phyloP scores from a whole-genome alignment of 208 protist species.

The Trypanosoma scelopori region DNA sequence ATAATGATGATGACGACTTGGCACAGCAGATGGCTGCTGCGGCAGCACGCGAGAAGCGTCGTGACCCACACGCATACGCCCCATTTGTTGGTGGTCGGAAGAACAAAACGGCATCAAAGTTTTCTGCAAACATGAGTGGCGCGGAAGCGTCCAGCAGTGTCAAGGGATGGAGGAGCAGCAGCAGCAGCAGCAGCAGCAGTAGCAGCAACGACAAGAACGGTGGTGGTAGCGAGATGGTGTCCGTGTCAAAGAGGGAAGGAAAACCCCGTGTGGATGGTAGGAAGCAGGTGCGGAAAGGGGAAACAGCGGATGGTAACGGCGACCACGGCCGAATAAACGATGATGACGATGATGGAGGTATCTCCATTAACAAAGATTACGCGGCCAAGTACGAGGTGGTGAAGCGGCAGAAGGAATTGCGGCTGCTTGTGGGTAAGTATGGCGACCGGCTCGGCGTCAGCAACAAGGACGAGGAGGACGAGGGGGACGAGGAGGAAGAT shows the following conservation, averaged over 20 bases:
- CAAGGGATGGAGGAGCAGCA: neutral
- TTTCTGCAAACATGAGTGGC: neutral
- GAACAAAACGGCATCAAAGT: neutral
- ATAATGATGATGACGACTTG: conserved; percentile 30
- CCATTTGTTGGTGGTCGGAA: conserved; percentile 7
- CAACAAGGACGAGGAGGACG: conserved; percentile 66
- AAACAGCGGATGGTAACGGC: neutral
- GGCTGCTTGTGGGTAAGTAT: conserved; percentile 85
- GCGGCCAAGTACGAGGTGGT: conserved; percentile 84
- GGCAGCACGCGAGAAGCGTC: conserved; percentile 39
- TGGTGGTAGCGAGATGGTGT: neutral
- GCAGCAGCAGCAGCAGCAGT: neutral
- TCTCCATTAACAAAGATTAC: conserved; percentile 80
- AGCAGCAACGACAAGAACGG: neutral
- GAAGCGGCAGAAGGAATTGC: conserved; percentile 88
- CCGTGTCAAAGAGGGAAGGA: neutral
- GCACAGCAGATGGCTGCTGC: conserved; percentile 51
- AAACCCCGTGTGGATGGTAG: neutral
- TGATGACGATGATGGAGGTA: conserved; percentile 22
- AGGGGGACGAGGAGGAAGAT: conserved; percentile 81
- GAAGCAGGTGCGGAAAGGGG: neutral
- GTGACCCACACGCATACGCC: conserved; percentile 68
- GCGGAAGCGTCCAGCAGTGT: neutral
- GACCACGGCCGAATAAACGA: neutral
- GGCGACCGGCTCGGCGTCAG: conserved; percentile 43